Conservation (phyloP, 768 basidiomycete genomes). For the Amyloporia xantha region DNA sequence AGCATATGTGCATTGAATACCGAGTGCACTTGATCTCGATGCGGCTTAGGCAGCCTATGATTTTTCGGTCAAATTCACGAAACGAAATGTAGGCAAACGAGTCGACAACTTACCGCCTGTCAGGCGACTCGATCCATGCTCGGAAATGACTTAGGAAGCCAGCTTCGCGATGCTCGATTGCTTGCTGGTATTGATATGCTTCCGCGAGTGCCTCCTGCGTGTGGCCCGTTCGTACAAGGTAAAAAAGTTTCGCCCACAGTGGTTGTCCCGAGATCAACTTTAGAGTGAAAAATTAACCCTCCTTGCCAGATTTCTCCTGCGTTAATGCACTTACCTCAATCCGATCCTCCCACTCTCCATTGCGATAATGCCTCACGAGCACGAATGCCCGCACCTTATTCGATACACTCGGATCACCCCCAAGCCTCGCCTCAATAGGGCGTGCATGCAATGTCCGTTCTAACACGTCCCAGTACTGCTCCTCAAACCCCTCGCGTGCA, state of each 20-base stretch:
- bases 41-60: conserved; percentile 57
- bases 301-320: neutral
- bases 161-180: conserved; percentile 70
- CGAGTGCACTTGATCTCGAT: conserved; percentile 75
- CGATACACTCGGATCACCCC: conserved; percentile 83
- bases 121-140: conserved; percentile 75
- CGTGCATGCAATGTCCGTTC: conserved; percentile 77
- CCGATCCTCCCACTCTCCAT: conserved; percentile 77
- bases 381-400: conserved; percentile 91
- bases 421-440: conserved; percentile 79
- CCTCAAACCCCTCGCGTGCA: conserved; percentile 75
- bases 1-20: conserved; percentile 85
- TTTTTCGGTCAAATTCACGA: neutral
- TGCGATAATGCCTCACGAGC: conserved; percentile 70
- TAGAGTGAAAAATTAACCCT: conserved; percentile 5
- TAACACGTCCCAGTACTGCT: conserved; percentile 81
- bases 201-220: conserved; percentile 74
- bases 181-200: conserved; percentile 60
- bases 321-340: conserved; percentile 63
- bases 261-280: conserved; percentile 83
- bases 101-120: conserved; percentile 51
- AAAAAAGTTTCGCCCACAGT: conserved; percentile 92
- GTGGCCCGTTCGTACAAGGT: conserved; percentile 84
- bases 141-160: conserved; percentile 80
- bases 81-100: neutral